Base-by-base conservation (phyloP, 75 land plant species). In the Sequoiadendron giganteum region DNA sequence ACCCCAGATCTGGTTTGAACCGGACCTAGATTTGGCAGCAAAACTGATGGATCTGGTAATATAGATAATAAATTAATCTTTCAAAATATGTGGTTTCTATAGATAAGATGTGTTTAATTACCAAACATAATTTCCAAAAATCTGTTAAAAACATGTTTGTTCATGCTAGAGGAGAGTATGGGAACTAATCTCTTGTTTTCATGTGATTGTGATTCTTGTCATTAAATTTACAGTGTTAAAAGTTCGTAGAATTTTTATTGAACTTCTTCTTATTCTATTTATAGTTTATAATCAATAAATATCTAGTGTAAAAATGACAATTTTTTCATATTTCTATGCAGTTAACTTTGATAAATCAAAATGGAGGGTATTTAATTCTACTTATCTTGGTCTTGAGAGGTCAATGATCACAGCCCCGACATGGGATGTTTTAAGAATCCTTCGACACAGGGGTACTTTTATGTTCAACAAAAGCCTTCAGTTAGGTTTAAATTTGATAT, bases 291-390 rank as follows among this genome's bases (percentile, higher is more conserved):
- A 19, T 68, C 30, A 68, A n/a, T 68, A 68, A 68, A 3, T 68
- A 28, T 68, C 3, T 68, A 0, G 5, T 32, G 73, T 21, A 5
- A 65, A 3, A 8, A 11, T 65, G n/a, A 61, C 14, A 3, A 25
- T 6, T 70, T 7, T 0, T 70, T n/a, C 73, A 72, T 85, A 13
- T 85, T 36, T 85, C 49, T 85, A 36, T 65, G 61, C 40, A 42
- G 32, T 36, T 28, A 21, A 38, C 3, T 38, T 89, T 90, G 92
- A 90, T 21, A 58, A 54, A 38, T 85, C 90, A 15, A 87, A 47
- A 34, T 90, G 95, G 91, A 91, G 52, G 82, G 89, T 80, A 56
- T 9, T 91, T 38, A 85, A 94, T 85, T 85, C 93, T 30, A 72
- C 83, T 65, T 13, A 36, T 11, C 68, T 90, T 56, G 94, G 95